A percentile compares a stretch with the other conserved stretches of the same genome.
These are phyloP conservation scores for Zelonia costaricensis DNA, from an alignment of 208 protist species.

Conservation along the genomic window DNA sequence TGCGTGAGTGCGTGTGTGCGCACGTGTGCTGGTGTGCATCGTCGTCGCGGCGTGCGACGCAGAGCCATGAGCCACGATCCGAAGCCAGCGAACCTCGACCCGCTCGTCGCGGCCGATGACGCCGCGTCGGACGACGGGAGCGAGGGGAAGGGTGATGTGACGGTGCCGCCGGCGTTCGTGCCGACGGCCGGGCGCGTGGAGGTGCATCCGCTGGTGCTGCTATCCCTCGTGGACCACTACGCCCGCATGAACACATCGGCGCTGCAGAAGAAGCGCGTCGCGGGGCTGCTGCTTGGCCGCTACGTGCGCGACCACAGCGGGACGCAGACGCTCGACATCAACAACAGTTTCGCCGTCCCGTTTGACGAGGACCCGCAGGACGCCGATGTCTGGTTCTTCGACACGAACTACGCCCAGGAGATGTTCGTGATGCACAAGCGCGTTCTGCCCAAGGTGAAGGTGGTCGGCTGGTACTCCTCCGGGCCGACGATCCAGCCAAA, in stretches of 20 bases:
- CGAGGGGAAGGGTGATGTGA: constrained; percentile 23
- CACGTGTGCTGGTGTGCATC: not conserved
- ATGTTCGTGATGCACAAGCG: constrained; percentile 99
- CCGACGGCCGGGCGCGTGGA: constrained; percentile 87
- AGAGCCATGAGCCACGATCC: constrained; percentile 9
- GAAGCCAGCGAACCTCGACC: constrained; percentile 10
- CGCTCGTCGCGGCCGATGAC: constrained; percentile 14
- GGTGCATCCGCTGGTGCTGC: constrained; percentile 98
- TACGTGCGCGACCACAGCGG: constrained; percentile 55
- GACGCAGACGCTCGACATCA: constrained; percentile 84
- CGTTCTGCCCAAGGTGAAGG: constrained; percentile 97
- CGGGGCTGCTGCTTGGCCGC: constrained; percentile 96
- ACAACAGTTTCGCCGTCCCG: constrained; percentile 99
- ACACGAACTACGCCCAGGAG: constrained; percentile 95
- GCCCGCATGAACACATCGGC: constrained; percentile 95
- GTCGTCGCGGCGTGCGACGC: not conserved
- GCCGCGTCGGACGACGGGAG: constrained; percentile 24
- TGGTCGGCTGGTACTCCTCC: constrained; percentile 99
- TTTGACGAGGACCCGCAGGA: constrained; percentile 99
- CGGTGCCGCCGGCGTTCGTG: constrained; percentile 26
- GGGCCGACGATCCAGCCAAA: constrained; percentile 95
- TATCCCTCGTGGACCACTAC: constrained; percentile 99
- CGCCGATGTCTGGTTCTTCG: constrained; percentile 98
- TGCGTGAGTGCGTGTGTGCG: constrained; percentile 2
- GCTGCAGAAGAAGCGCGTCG: constrained; percentile 94